phyloP scores from a whole-genome alignment of 2,329 filamentous ascomycete species.

The Endoconidiophora laricicola region DNA sequence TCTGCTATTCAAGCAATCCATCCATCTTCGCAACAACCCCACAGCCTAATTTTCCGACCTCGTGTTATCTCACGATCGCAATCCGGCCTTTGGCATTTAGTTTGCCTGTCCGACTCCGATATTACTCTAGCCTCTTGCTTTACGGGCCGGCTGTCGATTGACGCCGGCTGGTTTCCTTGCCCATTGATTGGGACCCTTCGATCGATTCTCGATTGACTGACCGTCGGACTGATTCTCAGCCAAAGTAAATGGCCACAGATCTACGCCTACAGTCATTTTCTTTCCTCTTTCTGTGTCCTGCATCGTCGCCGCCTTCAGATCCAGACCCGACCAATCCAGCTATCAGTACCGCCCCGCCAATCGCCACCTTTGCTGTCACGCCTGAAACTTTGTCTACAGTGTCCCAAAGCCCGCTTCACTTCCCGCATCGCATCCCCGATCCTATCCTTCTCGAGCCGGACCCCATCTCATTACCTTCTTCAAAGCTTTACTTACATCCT shows the following conservation, averaged over 20 bases:
- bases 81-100: neutral
- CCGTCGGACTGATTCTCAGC: neutral
- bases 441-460: too few species aligned
- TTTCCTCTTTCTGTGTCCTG: neutral
- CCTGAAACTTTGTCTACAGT: neutral
- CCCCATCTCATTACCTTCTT: too few species aligned
- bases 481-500: too few species aligned
- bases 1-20: too few species aligned
- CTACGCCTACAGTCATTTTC: neutral
- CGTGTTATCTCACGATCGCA: too few species aligned
- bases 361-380: neutral
- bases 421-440: too few species aligned
- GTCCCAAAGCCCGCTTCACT: neutral
- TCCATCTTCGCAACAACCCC: too few species aligned
- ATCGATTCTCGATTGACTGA: constrained; percentile 1
- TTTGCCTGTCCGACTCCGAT: neutral
- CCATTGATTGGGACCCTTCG: neutral
- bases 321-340: neutral
- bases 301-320: neutral
- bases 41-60: too few species aligned
- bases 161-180: too few species aligned
- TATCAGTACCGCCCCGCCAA: neutral
- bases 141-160: too few species aligned
- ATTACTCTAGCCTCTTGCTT: neutral
- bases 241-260: constrained; percentile 3